Evolutionary conservation across 1,284 basidiomycete genomes (phyloP), one percentile per base, ranked within the genome.

Genomic region (Erythrobasidium hasegawianum): DNA sequence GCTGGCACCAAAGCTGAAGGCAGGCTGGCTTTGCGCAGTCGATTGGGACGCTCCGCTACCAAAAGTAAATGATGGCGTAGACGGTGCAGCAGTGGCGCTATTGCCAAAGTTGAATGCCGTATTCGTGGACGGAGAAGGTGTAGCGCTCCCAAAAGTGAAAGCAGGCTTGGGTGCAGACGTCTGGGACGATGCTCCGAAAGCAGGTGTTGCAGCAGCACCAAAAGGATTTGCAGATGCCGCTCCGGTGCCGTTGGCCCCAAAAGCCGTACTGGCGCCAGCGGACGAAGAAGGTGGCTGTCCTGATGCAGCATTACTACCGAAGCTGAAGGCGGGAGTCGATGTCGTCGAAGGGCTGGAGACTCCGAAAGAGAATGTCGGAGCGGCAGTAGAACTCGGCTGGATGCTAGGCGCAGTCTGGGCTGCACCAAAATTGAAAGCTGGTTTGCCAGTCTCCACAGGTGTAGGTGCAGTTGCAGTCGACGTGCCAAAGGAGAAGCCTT

Each of bases 401-500:
- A n/a, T 4, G 14, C 45, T 47, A 11, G 33, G 33, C 33, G 33
- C 11, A 33, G 33, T 4, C 33, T 33, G 33, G 11, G 33, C 5
- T 33, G 33, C 4, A 4, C 33, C 33, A 33, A 33, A 33, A 33
- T 5, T 24, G 14, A 24, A 47, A 47, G 43, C 43, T n/a, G 43
- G 43, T 8, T 47, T 47, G 43, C 43, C 16, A 7, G 43, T 33
- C 33, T 33, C 33, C 4, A 11, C 33, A 33, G 33, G 33, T 33
- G 33, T 11, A 33, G 33, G 33, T 33, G 33, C 33, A 33, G 33
- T 11, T 33, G 33, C 11, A 11, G 5, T 38, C 2, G 59, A 20
- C 33, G 43, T 22, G 14, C 59, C 59, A 22, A 62, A 62, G 8
- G 50, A 39, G 33, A 62, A 62, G 14, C 11, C 7, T 24, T 40